Conservation (phyloP, 139 green algal genomes). For the Chlorella vulgaris region DNA sequence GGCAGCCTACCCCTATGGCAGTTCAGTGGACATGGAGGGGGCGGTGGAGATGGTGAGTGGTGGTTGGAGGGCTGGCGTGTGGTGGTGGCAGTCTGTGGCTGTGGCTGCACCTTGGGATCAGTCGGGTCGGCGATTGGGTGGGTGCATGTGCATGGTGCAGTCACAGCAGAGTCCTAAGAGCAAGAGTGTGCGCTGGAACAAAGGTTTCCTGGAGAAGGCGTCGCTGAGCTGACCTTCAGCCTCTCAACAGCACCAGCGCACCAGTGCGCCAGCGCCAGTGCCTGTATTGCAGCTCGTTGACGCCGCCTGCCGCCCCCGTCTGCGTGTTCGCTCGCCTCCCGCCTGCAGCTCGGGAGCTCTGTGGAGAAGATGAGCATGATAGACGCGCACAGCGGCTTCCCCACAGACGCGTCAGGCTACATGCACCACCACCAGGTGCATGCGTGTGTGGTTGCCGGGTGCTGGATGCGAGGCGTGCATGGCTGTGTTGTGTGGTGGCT, state of each 20-base stretch:
- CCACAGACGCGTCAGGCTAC: slow-evolving; percentile 38
- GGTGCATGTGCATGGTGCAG: too few species aligned
- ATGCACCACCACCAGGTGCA: slow-evolving; percentile 35
- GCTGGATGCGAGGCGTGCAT: not conserved
- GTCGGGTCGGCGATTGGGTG: too few species aligned
- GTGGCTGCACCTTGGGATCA: too few species aligned
- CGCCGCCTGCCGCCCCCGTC: too few species aligned
- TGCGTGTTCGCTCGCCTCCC: too few species aligned
- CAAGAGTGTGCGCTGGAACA: too few species aligned
- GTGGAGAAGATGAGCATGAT: slow-evolving; percentile 57
- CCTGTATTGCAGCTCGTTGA: too few species aligned
- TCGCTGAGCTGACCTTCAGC: too few species aligned
- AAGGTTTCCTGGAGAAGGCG: too few species aligned
- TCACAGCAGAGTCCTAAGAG: too few species aligned
- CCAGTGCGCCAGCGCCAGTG: too few species aligned
- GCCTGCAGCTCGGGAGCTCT: slow-evolving; percentile 33
- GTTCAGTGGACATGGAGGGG: slow-evolving; percentile 39
- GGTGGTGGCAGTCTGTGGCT: not conserved
- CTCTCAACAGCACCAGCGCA: not conserved
- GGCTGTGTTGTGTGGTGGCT: not conserved
- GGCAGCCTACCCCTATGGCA: slow-evolving; percentile 20
- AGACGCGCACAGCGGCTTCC: slow-evolving; percentile 42
- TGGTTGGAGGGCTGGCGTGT: not conserved
- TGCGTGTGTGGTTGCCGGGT: not conserved
- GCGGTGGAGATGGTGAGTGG: slow-evolving; percentile 39